These are phyloP conservation scores for Paracoccidioides lutzii DNA, from an alignment of 2,329 filamentous ascomycete genomes.

Conservation along the genomic window DNA sequence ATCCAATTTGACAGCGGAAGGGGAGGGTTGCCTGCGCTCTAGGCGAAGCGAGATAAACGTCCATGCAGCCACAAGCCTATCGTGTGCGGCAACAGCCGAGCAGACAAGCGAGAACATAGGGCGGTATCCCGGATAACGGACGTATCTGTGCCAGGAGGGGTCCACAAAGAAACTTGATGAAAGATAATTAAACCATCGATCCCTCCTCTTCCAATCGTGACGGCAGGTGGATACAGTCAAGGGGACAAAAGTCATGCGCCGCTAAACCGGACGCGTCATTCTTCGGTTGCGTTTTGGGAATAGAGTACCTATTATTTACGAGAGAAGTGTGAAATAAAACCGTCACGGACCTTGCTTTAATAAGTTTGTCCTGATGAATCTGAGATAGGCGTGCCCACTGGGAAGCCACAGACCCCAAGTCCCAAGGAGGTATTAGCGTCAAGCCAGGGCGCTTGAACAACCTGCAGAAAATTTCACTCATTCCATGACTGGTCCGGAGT, in stretches of 20 bases:
- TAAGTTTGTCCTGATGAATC: not conserved
- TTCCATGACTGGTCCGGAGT: not conserved
- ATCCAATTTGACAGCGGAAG: not conserved
- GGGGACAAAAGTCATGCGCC: not conserved
- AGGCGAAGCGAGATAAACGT: not conserved
- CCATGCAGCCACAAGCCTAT: not conserved
- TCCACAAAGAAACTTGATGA: not conserved
- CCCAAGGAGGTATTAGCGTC: not conserved
- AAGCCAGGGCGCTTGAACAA: not conserved
- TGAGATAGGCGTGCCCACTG: no score
- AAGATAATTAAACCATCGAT: not conserved
- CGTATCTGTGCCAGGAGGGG: not conserved
- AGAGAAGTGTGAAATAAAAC: not conserved
- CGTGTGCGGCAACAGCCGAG: not conserved
- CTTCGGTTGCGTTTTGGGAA: not conserved
- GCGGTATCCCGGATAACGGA: not conserved
- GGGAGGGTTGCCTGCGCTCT: not conserved
- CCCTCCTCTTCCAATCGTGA: not conserved
- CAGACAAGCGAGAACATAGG: constrained; percentile 1
- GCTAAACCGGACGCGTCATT: not conserved
- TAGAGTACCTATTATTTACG: not conserved
- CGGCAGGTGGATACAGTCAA: not conserved
- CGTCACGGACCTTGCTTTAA: not conserved
- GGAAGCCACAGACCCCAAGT: no score
- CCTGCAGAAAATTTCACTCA: not conserved